Conservation (phyloP, 768 basidiomycete species). For the Naganishia randhawae region DNA sequence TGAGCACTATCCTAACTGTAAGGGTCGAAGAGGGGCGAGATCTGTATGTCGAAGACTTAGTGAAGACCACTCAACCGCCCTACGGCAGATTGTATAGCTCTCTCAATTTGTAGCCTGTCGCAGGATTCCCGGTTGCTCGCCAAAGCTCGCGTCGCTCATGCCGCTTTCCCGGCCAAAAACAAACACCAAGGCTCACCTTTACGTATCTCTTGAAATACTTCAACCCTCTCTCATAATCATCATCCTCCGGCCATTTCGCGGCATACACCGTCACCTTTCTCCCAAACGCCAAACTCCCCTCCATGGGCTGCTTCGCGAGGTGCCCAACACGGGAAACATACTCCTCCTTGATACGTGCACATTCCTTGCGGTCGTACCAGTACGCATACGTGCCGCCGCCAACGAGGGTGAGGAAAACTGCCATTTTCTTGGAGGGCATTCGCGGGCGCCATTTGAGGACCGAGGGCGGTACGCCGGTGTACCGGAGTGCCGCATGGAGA, state of each 20-base stretch:
- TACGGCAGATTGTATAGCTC: too few relatives aligned
- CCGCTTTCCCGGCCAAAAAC: too few relatives aligned
- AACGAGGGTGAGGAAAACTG: constrained; percentile 75
- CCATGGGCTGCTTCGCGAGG: constrained; percentile 66
- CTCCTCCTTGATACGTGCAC: constrained; percentile 67
- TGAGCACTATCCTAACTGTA: too few relatives aligned
- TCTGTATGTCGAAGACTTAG: too few relatives aligned
- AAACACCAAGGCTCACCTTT: constrained; percentile 63
- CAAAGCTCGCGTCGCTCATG: too few relatives aligned
- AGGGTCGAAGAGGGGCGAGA: too few relatives aligned
- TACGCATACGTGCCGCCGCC: constrained; percentile 68
- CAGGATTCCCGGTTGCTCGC: too few relatives aligned
- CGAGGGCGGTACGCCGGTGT: constrained; percentile 61
- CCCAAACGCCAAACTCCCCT: constrained; percentile 59
- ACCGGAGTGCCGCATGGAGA: constrained; percentile 37
- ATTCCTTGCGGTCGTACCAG: constrained; percentile 79
- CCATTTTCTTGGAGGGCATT: constrained; percentile 87
- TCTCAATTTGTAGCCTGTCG: too few relatives aligned
- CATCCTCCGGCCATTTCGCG: constrained; percentile 89
- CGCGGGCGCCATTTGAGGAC: constrained; percentile 81
- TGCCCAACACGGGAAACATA: constrained; percentile 77
- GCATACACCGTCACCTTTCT: constrained; percentile 82
- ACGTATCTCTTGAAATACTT: constrained; percentile 94
- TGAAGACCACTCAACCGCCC: too few relatives aligned
- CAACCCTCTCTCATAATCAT: constrained; percentile 76